Evolutionary conservation across 805 yeast genomes (phyloP).

Genomic region (Scheffersomyces stipitis): DNA sequence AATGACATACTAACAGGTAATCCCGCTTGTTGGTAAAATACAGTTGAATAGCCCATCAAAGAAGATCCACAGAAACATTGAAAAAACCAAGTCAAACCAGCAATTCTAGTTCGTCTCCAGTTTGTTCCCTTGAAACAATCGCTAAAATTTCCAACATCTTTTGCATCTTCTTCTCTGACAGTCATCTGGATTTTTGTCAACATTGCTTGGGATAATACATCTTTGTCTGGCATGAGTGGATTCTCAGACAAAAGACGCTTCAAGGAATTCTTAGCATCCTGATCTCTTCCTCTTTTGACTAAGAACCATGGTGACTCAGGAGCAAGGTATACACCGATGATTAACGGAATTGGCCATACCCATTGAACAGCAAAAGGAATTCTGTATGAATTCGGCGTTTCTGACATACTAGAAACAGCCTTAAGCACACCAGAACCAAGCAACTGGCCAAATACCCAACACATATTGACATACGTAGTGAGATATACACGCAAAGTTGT

Average conservation of each 20-base stretch:
- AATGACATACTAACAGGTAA: conserved; percentile 42
- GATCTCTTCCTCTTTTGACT: conserved; percentile 30
- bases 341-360: conserved; percentile 38
- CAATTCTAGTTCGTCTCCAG: conserved; percentile 51
- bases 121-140: conserved; percentile 52
- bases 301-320: conserved; percentile 53
- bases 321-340: conserved; percentile 35
- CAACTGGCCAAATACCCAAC: conserved; percentile 60
- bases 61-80: conserved; percentile 50
- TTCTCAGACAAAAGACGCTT: conserved; percentile 34
- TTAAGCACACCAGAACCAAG: conserved; percentile 52
- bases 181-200: conserved; percentile 48
- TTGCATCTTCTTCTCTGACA: conserved; percentile 35
- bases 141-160: conserved; percentile 18
- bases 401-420: conserved; percentile 29
- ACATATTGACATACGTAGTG: conserved; percentile 49
- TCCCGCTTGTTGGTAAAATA: conserved; percentile 53
- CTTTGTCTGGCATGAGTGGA: conserved; percentile 31
- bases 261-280: conserved; percentile 43
- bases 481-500: conserved; percentile 48
- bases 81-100: conserved; percentile 43
- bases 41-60: conserved; percentile 49
- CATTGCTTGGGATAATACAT: conserved; percentile 37
- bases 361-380: conserved; percentile 44
- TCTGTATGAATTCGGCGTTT: conserved; percentile 36